Percentiles rank a stretch among this genome's conserved stretches.
phyloP scores from a whole-genome alignment of 164 flowering plant species.

The Vitis riparia region DNA sequence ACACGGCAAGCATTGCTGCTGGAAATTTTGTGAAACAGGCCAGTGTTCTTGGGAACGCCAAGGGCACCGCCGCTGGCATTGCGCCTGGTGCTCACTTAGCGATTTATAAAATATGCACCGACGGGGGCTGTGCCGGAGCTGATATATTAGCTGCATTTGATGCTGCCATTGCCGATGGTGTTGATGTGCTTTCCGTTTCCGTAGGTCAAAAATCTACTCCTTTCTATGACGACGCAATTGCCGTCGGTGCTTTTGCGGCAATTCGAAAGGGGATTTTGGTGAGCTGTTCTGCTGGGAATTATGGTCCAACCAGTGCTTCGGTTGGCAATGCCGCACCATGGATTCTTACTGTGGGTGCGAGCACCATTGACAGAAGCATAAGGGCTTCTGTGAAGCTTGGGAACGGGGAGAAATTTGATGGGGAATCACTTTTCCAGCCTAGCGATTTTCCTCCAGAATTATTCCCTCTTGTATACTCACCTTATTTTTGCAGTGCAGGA shows the following conservation, averaged over 20 bases:
- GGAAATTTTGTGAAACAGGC: background rate
- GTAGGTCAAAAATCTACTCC: background rate
- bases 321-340: slow-evolving; percentile 2
- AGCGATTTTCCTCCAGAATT: background rate
- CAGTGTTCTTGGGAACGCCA: background rate
- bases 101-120: background rate
- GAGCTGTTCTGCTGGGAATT: background rate
- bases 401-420: background rate
- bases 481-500: background rate
- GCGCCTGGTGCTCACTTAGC: background rate
- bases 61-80: background rate
- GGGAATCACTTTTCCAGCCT: background rate
- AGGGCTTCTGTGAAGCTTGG: background rate
- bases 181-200: slow-evolving; percentile 5
- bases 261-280: background rate
- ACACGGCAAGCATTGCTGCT: background rate
- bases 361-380: background rate
- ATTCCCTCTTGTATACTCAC: no score
- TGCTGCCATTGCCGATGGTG: background rate
- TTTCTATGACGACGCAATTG: background rate
- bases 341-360: slow-evolving; percentile 1
- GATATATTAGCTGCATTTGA: slow-evolving; percentile 1
- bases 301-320: background rate
- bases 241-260: background rate
- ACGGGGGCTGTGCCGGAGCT: background rate